Percentiles rank a stretch among this genome's conserved stretches.
Conservation (phyloP, 2,329 filamentous ascomycete species). For the Talaromyces piceae region DNA sequence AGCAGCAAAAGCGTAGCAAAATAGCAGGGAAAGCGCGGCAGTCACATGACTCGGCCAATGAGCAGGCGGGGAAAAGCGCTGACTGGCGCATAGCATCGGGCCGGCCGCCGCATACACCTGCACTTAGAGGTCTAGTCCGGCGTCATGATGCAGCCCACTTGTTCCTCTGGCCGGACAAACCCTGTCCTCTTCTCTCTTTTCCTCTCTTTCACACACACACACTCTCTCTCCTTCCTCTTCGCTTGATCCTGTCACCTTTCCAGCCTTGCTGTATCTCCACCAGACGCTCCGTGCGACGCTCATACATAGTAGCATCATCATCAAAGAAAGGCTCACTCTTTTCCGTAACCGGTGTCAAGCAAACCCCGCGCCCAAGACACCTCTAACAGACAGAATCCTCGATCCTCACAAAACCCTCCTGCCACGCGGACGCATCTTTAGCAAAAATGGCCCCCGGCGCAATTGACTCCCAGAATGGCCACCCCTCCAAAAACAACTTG, state of each 20-base stretch:
- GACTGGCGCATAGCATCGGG: slow-evolving; percentile 1
- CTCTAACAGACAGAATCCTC: no score
- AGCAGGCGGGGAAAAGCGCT: not conserved
- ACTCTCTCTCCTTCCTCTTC: not conserved
- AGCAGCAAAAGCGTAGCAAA: no score
- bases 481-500: slow-evolving; percentile 31
- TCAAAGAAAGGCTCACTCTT: not conserved
- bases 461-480: slow-evolving; percentile 20
- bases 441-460: slow-evolving; percentile 19
- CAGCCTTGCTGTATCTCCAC: no score
- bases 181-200: not conserved
- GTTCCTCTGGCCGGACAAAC: not conserved
- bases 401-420: no score
- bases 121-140: slow-evolving; percentile 27
- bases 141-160: slow-evolving; percentile 7
- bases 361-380: not conserved
- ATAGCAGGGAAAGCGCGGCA: not conserved
- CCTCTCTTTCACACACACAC: not conserved
- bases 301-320: no score
- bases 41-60: not conserved
- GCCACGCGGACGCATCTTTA: not conserved
- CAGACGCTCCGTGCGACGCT: not conserved
- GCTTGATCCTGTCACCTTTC: no score
- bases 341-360: no score
- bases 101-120: slow-evolving; percentile 19